A percentile compares a stretch with the other conserved stretches of the same genome.
Conservation (phyloP, 1,284 basidiomycete genomes). For the Papiliotrema laurentii region DNA sequence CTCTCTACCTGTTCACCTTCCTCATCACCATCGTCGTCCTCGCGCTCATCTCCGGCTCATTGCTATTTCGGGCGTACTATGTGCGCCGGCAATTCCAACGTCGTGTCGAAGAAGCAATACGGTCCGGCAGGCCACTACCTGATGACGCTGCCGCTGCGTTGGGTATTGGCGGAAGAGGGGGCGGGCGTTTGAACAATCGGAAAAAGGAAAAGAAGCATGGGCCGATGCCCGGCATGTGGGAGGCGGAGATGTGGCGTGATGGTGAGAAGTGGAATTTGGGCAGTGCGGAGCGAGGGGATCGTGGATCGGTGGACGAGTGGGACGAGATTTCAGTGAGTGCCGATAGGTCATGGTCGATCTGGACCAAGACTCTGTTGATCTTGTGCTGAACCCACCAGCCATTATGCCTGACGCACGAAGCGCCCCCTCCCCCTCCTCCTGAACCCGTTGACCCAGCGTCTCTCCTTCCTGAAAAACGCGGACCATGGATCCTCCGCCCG, state of each 20-base stretch:
- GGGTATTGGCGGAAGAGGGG: constrained; percentile 9
- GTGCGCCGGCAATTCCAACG: constrained; percentile 37
- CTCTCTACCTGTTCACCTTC: constrained; percentile 48
- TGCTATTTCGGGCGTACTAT: constrained; percentile 39
- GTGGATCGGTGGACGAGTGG: too few relatives aligned
- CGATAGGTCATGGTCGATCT: not conserved
- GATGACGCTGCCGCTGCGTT: constrained; percentile 20
- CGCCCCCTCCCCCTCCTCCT: not conserved
- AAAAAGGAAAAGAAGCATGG: constrained; percentile 27
- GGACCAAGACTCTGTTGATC: constrained; percentile 5
- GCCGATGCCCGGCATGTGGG: constrained; percentile 39
- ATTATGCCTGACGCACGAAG: not conserved
- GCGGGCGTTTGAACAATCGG: constrained; percentile 1
- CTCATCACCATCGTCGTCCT: constrained; percentile 44
- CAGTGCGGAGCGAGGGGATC: not conserved
- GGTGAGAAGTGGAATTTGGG: constrained; percentile 11
- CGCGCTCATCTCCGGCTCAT: constrained; percentile 30
- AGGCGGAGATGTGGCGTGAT: constrained; percentile 29
- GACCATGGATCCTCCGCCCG: constrained; percentile 7
- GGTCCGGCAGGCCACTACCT: constrained; percentile 35
- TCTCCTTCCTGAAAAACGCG: constrained; percentile 1
- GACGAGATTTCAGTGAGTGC: constrained; percentile 21
- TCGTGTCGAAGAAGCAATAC: constrained; percentile 35
- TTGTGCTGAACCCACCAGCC: constrained; percentile 2
- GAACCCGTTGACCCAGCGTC: not conserved